Base-by-base conservation (phyloP, 495 filamentous ascomycete genomes). In the Penicillium arizonense region DNA sequence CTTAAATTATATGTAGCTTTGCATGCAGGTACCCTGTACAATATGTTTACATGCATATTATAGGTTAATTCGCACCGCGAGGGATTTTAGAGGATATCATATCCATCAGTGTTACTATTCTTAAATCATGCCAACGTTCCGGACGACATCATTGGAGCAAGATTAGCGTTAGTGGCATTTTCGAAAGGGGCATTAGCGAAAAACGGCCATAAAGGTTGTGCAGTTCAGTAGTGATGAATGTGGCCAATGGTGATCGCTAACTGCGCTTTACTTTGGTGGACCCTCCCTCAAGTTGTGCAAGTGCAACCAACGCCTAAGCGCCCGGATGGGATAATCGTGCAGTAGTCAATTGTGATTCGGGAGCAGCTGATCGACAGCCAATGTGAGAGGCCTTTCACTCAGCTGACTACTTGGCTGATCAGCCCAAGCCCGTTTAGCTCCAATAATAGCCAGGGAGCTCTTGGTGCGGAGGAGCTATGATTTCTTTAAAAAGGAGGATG, bases 331-430 rank as follows among this genome's bases (percentile, higher is more conserved):
- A 63, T 63, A 28, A 50, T 35, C 44, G 34, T 54, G 58, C 58
- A 58, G 61, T 61, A 64, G 61, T 54, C 40, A 4, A 44, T 3
- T 64, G 61, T 64, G 61, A 61, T 50, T 49, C 28, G 41, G 26
- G 6, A 39, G 33, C 46, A 41, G 47, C 13, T 52, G 32, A 44
- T 14, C 14, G 32, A 46, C 48, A 26, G 23, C 55, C 47, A 58
- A 59, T 53, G 6, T 39, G 26, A 52, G 18, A 21, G 20, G 30
- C 10, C 10, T 32, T 36, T 46, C 33, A 35, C 4, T 18, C 21
- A 4, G 34, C 8, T 30, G 45, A 60, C 38, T 16, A 18, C 44
- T 43, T 24, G 28, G 28, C 28, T 8, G 9, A 30, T 30, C 28
- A 30, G 2, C 21, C 18, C 18, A 47, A 21, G 30, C 11, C 13